Conservation (phyloP, 2,329 filamentous ascomycete species). For the Anthostomella pinea region DNA sequence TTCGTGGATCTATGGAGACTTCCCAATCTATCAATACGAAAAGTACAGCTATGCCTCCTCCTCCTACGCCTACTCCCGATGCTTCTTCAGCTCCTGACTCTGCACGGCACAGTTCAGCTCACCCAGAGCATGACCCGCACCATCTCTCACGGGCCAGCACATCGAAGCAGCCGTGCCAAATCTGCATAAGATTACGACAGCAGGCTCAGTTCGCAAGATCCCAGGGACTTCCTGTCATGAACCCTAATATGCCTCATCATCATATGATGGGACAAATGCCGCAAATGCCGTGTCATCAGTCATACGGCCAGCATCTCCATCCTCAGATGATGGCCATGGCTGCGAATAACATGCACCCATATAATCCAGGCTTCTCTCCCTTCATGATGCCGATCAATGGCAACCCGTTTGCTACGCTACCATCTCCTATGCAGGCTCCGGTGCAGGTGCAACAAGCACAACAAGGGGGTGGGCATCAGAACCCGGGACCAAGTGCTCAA, state of each 20-base stretch:
- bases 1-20: not conserved
- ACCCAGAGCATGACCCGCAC: constrained; percentile 4
- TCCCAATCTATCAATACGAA: constrained; percentile 6
- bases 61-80: constrained; percentile 11
- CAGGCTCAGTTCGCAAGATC: constrained; percentile 25
- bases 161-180: constrained; percentile 29
- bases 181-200: constrained; percentile 30
- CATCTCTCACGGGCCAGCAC: constrained; percentile 5
- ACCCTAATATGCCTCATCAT: constrained; percentile 20
- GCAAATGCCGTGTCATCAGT: constrained; percentile 20
- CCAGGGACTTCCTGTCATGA: constrained; percentile 26
- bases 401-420: constrained; percentile 16
- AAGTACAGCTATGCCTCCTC: constrained; percentile 21
- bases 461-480: constrained; percentile 7
- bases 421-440: constrained; percentile 12
- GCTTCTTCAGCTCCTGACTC: constrained; percentile 5
- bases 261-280: no score
- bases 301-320: constrained; percentile 25
- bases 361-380: constrained; percentile 19
- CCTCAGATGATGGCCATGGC: constrained; percentile 28
- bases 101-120: constrained; percentile 1
- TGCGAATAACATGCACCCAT: constrained; percentile 20
- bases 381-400: constrained; percentile 27
- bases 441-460: no score
- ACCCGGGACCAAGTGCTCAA: constrained; percentile 3